phyloP scores from a whole-genome alignment of 164 flowering plant genomes.

The Berberis vulgaris region DNA sequence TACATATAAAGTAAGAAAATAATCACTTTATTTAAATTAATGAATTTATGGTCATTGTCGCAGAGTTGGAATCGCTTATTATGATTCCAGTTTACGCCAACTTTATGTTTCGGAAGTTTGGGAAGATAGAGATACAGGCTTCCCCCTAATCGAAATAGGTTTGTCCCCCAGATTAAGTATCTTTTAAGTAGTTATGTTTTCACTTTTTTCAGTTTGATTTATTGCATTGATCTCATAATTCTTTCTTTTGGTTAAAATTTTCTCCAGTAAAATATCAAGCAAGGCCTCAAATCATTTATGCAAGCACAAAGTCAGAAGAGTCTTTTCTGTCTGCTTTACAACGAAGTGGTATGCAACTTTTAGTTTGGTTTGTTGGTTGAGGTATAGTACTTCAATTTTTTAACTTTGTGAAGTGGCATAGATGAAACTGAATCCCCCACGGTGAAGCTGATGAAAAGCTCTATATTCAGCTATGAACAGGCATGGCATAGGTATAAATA shows the following conservation, averaged over 20 bases:
- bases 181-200: not conserved
- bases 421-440: slow-evolving; percentile 53
- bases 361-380: not conserved
- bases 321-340: slow-evolving; percentile 74
- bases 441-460: slow-evolving; percentile 86
- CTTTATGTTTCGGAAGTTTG: slow-evolving; percentile 86
- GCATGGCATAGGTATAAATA: slow-evolving; percentile 92
- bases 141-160: slow-evolving; percentile 77
- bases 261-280: slow-evolving; percentile 90
- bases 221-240: not conserved
- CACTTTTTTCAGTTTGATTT: not conserved
- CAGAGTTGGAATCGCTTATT: slow-evolving; percentile 90
- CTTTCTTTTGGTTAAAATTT: not conserved
- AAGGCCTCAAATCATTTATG: slow-evolving; percentile 61
- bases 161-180: slow-evolving; percentile 8
- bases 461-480: slow-evolving; percentile 95
- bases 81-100: slow-evolving; percentile 64
- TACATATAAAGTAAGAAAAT: no score
- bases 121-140: slow-evolving; percentile 77
- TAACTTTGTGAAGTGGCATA: slow-evolving; percentile 28
- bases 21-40: not conserved
- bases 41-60: not conserved
- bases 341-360: slow-evolving; percentile 48
- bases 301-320: slow-evolving; percentile 92
- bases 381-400: not conserved